Evolutionary conservation across 176 grass and related monocot species (phyloP).

Genomic region (Bromus sterilis): DNA sequence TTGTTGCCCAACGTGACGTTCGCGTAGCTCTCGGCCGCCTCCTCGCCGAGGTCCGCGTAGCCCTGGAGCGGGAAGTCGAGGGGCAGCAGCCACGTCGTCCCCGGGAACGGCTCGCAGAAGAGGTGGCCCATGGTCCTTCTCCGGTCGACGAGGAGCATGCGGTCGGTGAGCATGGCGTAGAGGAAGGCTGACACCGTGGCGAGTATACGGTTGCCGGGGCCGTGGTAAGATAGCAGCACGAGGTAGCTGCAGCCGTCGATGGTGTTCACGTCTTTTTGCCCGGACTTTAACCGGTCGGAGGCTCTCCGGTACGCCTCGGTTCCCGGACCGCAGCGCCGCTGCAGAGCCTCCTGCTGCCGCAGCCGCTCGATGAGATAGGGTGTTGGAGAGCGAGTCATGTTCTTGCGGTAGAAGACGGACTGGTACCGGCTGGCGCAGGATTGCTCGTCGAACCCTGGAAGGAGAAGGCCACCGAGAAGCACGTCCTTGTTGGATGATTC

Average conservation of each 20-base stretch:
- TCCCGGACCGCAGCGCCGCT: conserved; percentile 46
- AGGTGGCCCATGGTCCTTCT: conserved; percentile 16
- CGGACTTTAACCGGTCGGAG: conserved; percentile 28
- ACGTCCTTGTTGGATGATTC: background rate
- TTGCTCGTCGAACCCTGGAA: conserved; percentile 25
- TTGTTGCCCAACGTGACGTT: background rate
- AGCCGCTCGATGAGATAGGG: conserved; percentile 43
- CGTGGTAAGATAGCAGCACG: conserved; percentile 31
- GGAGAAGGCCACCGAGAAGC: conserved; percentile 60
- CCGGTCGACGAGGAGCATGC: conserved; percentile 47
- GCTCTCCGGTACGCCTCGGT: conserved; percentile 20
- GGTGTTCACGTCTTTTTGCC: background rate
- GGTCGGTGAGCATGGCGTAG: conserved; percentile 51
- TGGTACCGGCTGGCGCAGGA: conserved; percentile 51
- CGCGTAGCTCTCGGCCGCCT: background rate
- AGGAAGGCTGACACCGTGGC: conserved; percentile 46
- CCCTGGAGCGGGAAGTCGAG: conserved; percentile 21
- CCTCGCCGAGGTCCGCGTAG: background rate
- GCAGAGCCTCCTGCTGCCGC: conserved; percentile 57
- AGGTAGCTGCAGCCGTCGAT: conserved; percentile 41
- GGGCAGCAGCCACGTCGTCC: conserved; percentile 47
- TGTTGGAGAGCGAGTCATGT: conserved; percentile 22
- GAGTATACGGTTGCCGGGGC: conserved; percentile 51
- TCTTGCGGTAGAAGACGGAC: conserved; percentile 38
- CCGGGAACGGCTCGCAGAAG: conserved; percentile 60